Evolutionary conservation across 345 rosid species (phyloP).

Genomic region (Salix viminalis): DNA sequence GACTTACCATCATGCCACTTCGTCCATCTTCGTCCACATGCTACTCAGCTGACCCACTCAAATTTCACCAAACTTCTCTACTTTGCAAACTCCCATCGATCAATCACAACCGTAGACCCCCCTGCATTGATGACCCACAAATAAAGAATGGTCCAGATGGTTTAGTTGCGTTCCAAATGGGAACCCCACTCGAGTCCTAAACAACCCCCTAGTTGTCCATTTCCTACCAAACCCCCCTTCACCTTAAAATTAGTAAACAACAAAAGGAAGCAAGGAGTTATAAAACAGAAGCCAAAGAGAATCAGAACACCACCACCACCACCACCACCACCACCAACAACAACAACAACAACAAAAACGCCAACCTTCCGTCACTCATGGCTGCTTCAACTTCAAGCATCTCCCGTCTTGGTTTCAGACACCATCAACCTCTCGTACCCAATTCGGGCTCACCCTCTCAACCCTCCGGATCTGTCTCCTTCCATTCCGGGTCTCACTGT

Average conservation of each 20-base stretch:
- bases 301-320: neutral
- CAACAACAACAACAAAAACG: neutral
- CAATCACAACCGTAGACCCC: neutral
- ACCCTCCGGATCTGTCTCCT: conserved; percentile 29
- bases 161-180: neutral
- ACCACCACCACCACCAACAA: too few species aligned
- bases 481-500: conserved; percentile 21
- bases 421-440: conserved; percentile 1
- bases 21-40: too few species aligned
- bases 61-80: neutral
- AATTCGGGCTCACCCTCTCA: neutral
- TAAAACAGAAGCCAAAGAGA: neutral
- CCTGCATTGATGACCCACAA: neutral
- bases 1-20: too few species aligned
- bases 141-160: neutral
- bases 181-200: neutral
- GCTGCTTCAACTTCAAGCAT: neutral
- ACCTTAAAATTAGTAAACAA: too few species aligned
- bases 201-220: neutral
- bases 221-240: neutral
- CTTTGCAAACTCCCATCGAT: neutral
- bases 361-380: neutral
- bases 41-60: neutral
- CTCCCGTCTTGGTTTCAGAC: conserved; percentile 6
- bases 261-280: too few species aligned